Base-by-base conservation (phyloP, 176 grass and related monocot species). In the Canna indica region DNA sequence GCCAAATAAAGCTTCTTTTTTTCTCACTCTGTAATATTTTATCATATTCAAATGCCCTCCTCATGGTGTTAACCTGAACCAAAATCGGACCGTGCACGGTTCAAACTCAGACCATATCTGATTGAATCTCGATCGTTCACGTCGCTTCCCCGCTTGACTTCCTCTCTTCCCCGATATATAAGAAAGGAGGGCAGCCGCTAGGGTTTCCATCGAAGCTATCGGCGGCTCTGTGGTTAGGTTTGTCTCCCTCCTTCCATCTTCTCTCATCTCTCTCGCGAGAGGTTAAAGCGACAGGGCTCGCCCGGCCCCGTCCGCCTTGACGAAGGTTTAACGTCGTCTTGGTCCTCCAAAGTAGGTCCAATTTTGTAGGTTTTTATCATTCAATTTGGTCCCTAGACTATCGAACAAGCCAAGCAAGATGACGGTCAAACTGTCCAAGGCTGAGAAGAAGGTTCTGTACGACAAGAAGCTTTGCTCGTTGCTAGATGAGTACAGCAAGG, bases 381-480 rank as follows among this genome's bases (percentile, higher is more conserved):
- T 26, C 12, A 31, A n/a, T 41, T 47, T 18, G 5, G 14, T 70
- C 32, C 68, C 35, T 5, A 18, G 22, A 17, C 17, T 31, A 1
- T 48, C 1, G 44, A 10, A 32, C 41, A 48, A 39, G 35, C 65
- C 14, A 47, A 1, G n/a, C 44, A 70, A 70, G 68, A 70, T 70
- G 68, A 50, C 45, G 28, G 68, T 70, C 16, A 70, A 70, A 45
- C 44, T 70, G 14, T 50, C 68, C 14, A 70, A 70, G 68, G 27
- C 68, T 25, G 68, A 70, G 68, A 70, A 70, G 68, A 70, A 70
- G 68, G 68, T 70, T 4, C 16, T 70, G 42, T 70, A 70, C 45
- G 68, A 70, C 68, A 70, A 70, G 68, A 70, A 70, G 68, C 68
- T 70, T 0, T 70, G 68, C 68, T 70, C 68, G 36, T 28, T 70